These are phyloP conservation scores for Glycyrrhiza uralensis DNA, from an alignment of 306 rosid species.

Conservation along the genomic window DNA sequence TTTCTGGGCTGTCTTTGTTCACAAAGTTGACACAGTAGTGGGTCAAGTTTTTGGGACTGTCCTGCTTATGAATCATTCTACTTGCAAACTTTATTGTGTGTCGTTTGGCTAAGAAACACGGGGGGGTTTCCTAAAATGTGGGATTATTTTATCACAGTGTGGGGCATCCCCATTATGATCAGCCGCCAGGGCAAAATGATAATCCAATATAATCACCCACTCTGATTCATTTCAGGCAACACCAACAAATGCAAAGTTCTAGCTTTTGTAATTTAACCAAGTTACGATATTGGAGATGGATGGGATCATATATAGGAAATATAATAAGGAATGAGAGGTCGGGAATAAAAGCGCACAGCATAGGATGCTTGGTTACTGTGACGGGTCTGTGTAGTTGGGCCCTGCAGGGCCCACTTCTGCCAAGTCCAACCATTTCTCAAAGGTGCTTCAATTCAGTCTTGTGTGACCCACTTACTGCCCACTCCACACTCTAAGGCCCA, in stretches of 20 bases:
- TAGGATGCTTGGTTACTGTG: constrained; percentile 41
- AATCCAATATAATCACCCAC: background rate
- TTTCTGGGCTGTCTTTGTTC: constrained; percentile 7
- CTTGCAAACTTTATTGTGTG: background rate
- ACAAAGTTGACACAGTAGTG: constrained; percentile 1
- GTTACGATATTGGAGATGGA: too few relatives aligned
- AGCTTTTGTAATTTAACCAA: background rate
- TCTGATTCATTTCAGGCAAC: background rate
- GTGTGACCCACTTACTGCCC: constrained; percentile 30
- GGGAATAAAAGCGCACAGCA: constrained; percentile 25
- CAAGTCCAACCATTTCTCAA: constrained; percentile 8
- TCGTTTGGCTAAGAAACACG: constrained; percentile 7
- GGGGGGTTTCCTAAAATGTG: constrained; percentile 17
- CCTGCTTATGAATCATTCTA: constrained; percentile 19
- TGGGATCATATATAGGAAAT: background rate
- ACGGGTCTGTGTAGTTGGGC: constrained; percentile 17
- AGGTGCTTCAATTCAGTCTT: constrained; percentile 15
- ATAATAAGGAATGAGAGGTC: background rate
- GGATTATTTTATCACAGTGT: constrained; percentile 7
- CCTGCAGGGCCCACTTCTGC: constrained; percentile 40
- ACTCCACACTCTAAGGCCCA: constrained; percentile 31
- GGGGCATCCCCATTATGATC: background rate
- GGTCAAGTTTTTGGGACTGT: background rate
- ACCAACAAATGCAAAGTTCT: background rate
- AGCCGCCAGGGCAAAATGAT: background rate